Percentiles rank a stretch among this genome's conserved stretches.
phyloP scores from a whole-genome alignment of 108 stramenopile genomes.

The Cyclotella baltica region DNA sequence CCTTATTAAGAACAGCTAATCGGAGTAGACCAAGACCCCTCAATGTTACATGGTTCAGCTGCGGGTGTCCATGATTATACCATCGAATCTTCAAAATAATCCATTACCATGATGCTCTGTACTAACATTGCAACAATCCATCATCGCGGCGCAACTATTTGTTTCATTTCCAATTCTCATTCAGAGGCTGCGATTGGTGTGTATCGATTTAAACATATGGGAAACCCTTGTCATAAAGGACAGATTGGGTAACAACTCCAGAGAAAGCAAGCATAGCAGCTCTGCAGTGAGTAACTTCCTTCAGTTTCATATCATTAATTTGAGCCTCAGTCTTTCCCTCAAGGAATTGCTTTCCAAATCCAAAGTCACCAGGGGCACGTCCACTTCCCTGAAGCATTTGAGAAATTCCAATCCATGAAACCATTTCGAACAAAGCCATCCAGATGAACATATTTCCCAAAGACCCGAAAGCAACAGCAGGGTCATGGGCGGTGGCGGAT shows the following conservation, averaged over 20 bases:
- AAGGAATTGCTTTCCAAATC: constrained; percentile 85
- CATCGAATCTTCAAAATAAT: neutral
- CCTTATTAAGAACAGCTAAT: constrained; percentile 7
- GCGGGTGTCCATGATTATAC: constrained; percentile 10
- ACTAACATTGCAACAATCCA: neutral
- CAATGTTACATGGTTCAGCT: neutral
- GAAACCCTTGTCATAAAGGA: constrained; percentile 90
- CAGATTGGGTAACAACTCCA: constrained; percentile 94
- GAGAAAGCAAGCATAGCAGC: constrained; percentile 95
- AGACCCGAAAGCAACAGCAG: constrained; percentile 79
- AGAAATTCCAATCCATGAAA: constrained; percentile 69
- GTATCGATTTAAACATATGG: constrained; percentile 64
- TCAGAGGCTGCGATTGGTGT: neutral
- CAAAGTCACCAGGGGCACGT: constrained; percentile 94
- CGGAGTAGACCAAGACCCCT: neutral
- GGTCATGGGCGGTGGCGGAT: constrained; percentile 85
- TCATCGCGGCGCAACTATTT: neutral
- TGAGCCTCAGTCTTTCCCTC: constrained; percentile 74
- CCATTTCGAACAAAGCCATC: constrained; percentile 75
- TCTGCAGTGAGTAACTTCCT: constrained; percentile 95
- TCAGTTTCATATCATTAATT: constrained; percentile 79
- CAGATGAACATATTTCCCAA: constrained; percentile 85
- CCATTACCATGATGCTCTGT: neutral
- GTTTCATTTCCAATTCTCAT: neutral
- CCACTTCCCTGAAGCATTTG: constrained; percentile 94